These are phyloP conservation scores for Cutaneotrichosporon cutaneum DNA, from an alignment of 1,284 basidiomycete genomes.

Conservation along the genomic window DNA sequence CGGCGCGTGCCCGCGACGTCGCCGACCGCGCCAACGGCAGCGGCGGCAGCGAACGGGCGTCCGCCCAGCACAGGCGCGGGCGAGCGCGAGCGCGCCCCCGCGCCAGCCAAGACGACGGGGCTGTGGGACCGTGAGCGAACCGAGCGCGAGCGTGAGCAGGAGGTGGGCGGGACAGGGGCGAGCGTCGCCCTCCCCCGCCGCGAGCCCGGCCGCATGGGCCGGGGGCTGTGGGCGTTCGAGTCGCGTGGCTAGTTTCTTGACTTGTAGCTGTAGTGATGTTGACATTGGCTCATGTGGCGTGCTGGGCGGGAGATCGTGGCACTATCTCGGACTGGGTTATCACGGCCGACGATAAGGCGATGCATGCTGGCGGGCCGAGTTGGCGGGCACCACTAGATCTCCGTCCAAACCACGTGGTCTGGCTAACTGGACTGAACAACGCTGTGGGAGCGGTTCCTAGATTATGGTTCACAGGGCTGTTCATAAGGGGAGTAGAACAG, in stretches of 20 bases:
- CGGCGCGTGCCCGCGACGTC: constrained; percentile 27
- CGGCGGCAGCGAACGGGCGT: constrained; percentile 8
- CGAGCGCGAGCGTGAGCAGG: constrained; percentile 13
- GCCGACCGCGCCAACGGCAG: constrained; percentile 35
- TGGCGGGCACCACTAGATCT: no score
- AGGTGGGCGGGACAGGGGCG: constrained; percentile 18
- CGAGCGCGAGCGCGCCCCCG: background rate
- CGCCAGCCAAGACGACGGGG: background rate
- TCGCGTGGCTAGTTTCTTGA: constrained; percentile 12
- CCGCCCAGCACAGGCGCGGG: background rate
- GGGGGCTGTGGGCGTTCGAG: constrained; percentile 43
- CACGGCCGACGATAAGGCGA: background rate
- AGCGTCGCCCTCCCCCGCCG: constrained; percentile 32
- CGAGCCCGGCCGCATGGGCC: constrained; percentile 30
- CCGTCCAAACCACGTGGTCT: no score
- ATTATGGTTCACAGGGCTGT: no score
- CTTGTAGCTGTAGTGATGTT: constrained; percentile 6
- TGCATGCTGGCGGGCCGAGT: no score
- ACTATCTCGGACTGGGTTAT: background rate
- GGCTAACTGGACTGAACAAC: no score
- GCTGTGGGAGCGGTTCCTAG: no score
- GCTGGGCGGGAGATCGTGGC: background rate
- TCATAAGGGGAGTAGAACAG: no score
- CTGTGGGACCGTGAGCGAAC: constrained; percentile 9
- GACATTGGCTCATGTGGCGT: background rate